Percentiles rank a stretch among this genome's conserved stretches.
These are phyloP conservation scores for Spathaspora sp. DNA, from an alignment of 805 yeast genomes.

Conservation along the genomic window DNA sequence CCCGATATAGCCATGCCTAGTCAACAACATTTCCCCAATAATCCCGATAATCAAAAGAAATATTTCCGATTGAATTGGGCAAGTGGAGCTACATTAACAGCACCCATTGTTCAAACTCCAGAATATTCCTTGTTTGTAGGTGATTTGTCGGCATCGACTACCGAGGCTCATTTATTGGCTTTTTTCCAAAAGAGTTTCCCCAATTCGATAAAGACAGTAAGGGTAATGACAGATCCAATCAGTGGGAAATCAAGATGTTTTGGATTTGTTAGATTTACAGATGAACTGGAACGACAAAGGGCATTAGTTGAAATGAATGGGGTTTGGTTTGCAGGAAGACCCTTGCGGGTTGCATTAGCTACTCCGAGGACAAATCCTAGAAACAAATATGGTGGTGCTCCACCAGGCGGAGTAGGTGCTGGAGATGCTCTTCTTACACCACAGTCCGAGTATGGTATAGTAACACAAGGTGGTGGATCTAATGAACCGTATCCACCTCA, in stretches of 20 bases:
- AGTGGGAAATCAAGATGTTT: conserved; percentile 75
- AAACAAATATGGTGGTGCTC: conserved; percentile 2
- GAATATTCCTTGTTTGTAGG: conserved; percentile 82
- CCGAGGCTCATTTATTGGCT: conserved; percentile 74
- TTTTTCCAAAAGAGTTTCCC: conserved; percentile 65
- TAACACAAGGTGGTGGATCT: background rate
- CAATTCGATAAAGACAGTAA: conserved; percentile 66
- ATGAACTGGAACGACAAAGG: conserved; percentile 62
- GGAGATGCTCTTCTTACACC: background rate
- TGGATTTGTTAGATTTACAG: conserved; percentile 75
- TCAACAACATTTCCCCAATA: conserved; percentile 35
- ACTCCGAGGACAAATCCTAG: conserved; percentile 51
- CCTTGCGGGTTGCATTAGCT: conserved; percentile 73
- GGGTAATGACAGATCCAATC: conserved; percentile 84
- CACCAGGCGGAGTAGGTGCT: background rate
- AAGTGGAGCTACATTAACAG: conserved; percentile 66
- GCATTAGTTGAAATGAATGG: conserved; percentile 78
- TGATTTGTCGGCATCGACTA: conserved; percentile 71
- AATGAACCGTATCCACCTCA: background rate
- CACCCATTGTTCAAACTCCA: conserved; percentile 70
- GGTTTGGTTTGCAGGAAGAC: conserved; percentile 75
- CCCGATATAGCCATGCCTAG: conserved; percentile 54
- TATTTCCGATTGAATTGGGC: conserved; percentile 81
- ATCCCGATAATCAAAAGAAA: conserved; percentile 51
- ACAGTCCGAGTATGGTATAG: background rate